Base-by-base conservation (phyloP, 768 basidiomycete species). In the Tricholoma hemisulphureum region DNA sequence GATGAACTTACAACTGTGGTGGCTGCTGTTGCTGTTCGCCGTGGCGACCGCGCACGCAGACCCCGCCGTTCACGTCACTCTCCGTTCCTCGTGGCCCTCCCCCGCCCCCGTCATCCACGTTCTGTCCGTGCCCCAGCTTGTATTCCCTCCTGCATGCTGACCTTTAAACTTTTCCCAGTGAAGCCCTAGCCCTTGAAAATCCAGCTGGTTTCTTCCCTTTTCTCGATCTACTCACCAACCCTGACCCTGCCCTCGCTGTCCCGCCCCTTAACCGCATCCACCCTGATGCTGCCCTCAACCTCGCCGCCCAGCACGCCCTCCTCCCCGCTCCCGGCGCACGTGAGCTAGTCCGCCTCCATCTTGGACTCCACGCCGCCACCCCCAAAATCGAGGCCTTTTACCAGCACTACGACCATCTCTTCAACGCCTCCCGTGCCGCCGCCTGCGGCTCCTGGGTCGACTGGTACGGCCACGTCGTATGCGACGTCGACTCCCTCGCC, bases 371-470 rank as follows among this genome's bases (percentile, higher is more conserved):
- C 62, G 82, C 87, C 2, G 81, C 88, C 6, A 84, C 85, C 0
- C 93, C 95, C 0, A 88, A 85, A 65, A 81, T 98, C 24, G 86
- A 93, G 58, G 94, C 95, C 0, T 90, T 88, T 66, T 93, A 89
- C 67, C 81, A 88, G 52, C 85, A 86, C 67, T 95, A 93, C 62
- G 63, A 69, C 51, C 69, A 76, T 62, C 66, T 72, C 53, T 66
- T 72, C 60, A 72, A 62, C 29, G 52, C 63, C 9, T 67, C 73
- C 32, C 63, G 65, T 32, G 71, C 67, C 10, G 68, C 66, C 7
- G 66, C 71, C 5, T 89, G 87, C 63, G 85, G 80, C 2, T 87
- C 87, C 11, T 94, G 88, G 91, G 87, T 91, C 10, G 90, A 90
- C 56, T 92, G 89, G 91, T 88, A 92, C 65, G 91, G 92, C 1